Percentiles rank a stretch among this genome's conserved stretches.
Evolutionary conservation across 345 rosid genomes (phyloP).

Genomic region (Eucalyptus cloeziana): DNA sequence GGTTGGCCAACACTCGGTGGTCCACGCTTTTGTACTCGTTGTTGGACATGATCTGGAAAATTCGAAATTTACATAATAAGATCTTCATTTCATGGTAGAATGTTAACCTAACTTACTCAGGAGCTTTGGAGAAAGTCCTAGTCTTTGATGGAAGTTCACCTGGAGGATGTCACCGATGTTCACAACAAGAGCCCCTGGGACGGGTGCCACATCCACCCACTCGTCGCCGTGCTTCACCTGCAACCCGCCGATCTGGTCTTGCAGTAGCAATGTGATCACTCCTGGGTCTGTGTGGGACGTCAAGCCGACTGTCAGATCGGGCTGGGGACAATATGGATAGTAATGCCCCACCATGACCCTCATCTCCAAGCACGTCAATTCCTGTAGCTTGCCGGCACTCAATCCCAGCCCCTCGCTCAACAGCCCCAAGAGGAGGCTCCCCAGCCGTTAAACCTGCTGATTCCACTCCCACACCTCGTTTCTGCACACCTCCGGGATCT

Average conservation of each 20-base stretch:
- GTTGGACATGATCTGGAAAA: conserved; percentile 30
- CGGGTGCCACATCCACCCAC: conserved; percentile 40
- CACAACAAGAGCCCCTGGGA: conserved; percentile 32
- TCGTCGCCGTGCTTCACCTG: conserved; percentile 28
- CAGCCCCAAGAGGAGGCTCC: conserved; percentile 19
- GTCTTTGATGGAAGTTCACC: conserved; percentile 2
- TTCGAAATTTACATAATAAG: background rate
- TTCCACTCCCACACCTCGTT: conserved; percentile 29
- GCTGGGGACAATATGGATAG: conserved; percentile 44
- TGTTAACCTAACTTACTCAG: background rate
- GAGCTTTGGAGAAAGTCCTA: background rate
- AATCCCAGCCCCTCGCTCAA: conserved; percentile 39
- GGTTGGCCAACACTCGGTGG: conserved; percentile 35
- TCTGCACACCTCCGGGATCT: conserved; percentile 31
- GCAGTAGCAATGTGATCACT: conserved; percentile 26
- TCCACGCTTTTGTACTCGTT: conserved; percentile 30
- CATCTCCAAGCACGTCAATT: conserved; percentile 14
- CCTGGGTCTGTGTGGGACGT: conserved; percentile 34
- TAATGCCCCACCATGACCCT: conserved; percentile 30
- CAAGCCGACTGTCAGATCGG: conserved; percentile 35
- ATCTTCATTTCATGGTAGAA: background rate
- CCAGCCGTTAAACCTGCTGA: conserved; percentile 3
- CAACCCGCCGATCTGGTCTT: conserved; percentile 31
- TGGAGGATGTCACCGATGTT: conserved; percentile 39
- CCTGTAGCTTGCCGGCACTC: conserved; percentile 9